Conservation (phyloP, 441 rosid genomes). For the Aquilaria agallochum region DNA sequence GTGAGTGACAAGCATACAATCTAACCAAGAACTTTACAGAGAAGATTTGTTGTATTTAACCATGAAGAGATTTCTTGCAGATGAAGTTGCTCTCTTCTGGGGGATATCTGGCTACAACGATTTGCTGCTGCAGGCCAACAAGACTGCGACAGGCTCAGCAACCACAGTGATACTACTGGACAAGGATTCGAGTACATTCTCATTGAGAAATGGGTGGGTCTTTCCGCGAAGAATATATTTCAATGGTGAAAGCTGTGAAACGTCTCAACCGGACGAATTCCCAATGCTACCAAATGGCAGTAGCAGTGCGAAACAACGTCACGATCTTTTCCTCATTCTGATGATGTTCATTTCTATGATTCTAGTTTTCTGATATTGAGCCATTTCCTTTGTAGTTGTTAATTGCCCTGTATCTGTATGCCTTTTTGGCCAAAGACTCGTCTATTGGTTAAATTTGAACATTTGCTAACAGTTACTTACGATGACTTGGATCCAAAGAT, state of each 20-base stretch:
- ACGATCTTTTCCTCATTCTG: constrained; percentile 13
- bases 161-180: constrained; percentile 44
- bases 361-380: too few relatives aligned
- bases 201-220: constrained; percentile 47
- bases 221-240: constrained; percentile 43
- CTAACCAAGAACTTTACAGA: neutral
- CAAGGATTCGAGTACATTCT: constrained; percentile 39
- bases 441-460: too few relatives aligned
- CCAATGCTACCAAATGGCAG: constrained; percentile 43
- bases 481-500: too few relatives aligned
- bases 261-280: constrained; percentile 52
- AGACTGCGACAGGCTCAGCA: constrained; percentile 29
- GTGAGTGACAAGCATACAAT: constrained; percentile 24
- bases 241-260: constrained; percentile 42
- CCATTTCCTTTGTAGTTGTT: too few relatives aligned
- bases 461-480: too few relatives aligned
- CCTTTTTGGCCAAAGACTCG: too few relatives aligned
- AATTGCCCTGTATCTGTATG: too few relatives aligned
- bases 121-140: constrained; percentile 30
- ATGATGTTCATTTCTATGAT: neutral
- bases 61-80: constrained; percentile 26
- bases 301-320: constrained; percentile 15
- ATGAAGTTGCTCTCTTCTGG: constrained; percentile 51
- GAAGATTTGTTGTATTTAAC: neutral
- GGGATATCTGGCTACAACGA: constrained; percentile 37